Evolutionary conservation across 2,329 filamentous ascomycete genomes (phyloP), one percentile per base, ranked within the genome.

Genomic region (Claviceps cyperi): DNA sequence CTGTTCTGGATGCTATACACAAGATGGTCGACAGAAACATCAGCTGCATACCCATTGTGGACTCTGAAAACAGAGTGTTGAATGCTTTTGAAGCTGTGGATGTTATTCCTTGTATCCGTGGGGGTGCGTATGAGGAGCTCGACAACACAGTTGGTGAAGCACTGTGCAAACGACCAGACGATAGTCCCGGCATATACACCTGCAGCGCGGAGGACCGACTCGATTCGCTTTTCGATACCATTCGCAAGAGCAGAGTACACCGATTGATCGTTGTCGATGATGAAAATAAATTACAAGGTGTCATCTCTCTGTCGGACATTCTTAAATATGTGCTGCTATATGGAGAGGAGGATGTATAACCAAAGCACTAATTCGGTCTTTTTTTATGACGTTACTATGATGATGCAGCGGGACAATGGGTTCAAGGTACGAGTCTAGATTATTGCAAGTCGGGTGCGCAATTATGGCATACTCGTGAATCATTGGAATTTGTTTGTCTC

Each of bases 81-180:
- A 98, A 98, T 61, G 89, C 97, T 11, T 98, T 98, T 61, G 94
- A 98, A 69, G 87, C 92, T 1, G 90, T 98, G 47, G 92, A 98
- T 66, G 90, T 98, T 53, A 95, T 98, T 58, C 84, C 90, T 0
- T 82, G 95, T 59, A 94, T 98, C 68, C 94, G 94, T 67, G 89
- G 88, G 21, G 89, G 90, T 19, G 81, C 81, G 37, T 97, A 97
- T 62, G 92, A 97, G 56, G 91, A 96, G 57, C 73, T 98, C 51
- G 82, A 84, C 52, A 78, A 89, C 19, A 86, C 78, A 6, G 86
- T 97, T 4, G 92, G 91, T 43, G 90, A 96, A 54, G 91, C 91
- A 2, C 71, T 97, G 50, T 82, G 87, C 59, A 94, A 86, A 65
- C 80, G 91, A 54, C 80, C 87, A 13, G 86, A 94, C 48, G 91